These are phyloP conservation scores for Clavispora phyllophila DNA, from an alignment of 805 yeast species.

Conservation along the genomic window DNA sequence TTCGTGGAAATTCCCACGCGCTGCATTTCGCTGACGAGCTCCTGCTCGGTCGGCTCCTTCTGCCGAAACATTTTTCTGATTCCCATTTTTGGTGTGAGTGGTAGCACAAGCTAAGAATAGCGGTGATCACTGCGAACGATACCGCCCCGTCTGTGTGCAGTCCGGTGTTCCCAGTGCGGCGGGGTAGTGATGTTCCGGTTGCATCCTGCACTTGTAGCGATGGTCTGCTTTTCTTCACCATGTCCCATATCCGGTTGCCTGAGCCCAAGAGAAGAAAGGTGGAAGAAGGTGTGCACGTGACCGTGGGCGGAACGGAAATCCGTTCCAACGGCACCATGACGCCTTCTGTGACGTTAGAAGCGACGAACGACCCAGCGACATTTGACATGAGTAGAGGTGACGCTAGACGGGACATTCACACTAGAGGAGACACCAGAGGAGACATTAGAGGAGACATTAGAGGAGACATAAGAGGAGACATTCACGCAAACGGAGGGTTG, in stretches of 20 bases:
- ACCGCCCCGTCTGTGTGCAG: not conserved
- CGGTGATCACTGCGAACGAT: not conserved
- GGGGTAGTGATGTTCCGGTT: not conserved
- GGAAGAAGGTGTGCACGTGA: not conserved
- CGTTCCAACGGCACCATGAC: constrained; percentile 10
- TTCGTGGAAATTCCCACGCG: constrained; percentile 40
- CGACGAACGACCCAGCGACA: no score
- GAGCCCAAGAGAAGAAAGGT: constrained; percentile 9
- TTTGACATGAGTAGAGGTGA: no score
- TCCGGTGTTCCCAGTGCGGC: not conserved
- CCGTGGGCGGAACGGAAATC: constrained; percentile 6
- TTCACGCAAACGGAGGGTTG: no score
- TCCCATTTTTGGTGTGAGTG: no score
- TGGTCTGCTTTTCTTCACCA: not conserved
- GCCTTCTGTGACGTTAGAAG: not conserved
- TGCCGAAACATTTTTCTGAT: constrained; percentile 41
- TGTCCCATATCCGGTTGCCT: constrained; percentile 3
- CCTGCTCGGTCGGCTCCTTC: constrained; percentile 48
- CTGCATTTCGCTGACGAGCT: constrained; percentile 37
- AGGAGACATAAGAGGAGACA: no score
- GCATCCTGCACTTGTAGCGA: not conserved
- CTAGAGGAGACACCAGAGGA: no score
- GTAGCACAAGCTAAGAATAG: no score
- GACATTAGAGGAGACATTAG: no score
- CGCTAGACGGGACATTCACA: no score